These are phyloP conservation scores for Silene coronaria DNA, from an alignment of 179 eudicot genomes.

Conservation along the genomic window DNA sequence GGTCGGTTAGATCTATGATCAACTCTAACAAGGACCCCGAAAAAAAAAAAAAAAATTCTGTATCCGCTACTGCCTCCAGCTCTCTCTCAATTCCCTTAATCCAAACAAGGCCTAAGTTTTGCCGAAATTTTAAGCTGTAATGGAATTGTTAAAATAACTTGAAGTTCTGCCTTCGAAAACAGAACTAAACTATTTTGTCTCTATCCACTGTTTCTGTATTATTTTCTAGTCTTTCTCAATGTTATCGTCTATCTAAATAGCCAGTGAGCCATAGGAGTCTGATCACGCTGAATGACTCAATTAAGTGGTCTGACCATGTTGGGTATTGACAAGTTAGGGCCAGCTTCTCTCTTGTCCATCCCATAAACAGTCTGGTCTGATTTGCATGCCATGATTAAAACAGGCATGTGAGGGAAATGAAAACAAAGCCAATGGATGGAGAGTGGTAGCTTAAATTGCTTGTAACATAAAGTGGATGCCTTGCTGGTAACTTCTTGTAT, in stretches of 20 bases:
- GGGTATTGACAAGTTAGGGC: neutral
- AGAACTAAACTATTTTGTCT: neutral
- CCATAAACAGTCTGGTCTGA: too few species aligned
- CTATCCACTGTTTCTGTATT: neutral
- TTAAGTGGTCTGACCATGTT: neutral
- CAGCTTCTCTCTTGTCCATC: too few species aligned
- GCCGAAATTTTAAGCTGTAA: neutral
- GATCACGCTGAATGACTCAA: neutral
- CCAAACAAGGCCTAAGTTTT: neutral
- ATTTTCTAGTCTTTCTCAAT: neutral
- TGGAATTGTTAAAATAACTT: neutral
- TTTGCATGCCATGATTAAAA: neutral
- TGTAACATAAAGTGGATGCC: neutral
- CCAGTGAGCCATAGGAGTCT: conserved; percentile 1
- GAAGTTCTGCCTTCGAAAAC: neutral
- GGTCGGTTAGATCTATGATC: too few species aligned
- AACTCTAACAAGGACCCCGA: too few species aligned
- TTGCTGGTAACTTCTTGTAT: neutral
- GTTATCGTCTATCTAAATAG: neutral
- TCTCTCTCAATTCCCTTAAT: neutral
- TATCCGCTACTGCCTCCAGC: too few species aligned
- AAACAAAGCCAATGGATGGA: neutral
- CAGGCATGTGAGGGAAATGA: neutral
- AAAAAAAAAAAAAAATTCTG: too few species aligned
- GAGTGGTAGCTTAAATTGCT: neutral